phyloP scores from a whole-genome alignment of 106 monocot species.

The Posidonia australis region DNA sequence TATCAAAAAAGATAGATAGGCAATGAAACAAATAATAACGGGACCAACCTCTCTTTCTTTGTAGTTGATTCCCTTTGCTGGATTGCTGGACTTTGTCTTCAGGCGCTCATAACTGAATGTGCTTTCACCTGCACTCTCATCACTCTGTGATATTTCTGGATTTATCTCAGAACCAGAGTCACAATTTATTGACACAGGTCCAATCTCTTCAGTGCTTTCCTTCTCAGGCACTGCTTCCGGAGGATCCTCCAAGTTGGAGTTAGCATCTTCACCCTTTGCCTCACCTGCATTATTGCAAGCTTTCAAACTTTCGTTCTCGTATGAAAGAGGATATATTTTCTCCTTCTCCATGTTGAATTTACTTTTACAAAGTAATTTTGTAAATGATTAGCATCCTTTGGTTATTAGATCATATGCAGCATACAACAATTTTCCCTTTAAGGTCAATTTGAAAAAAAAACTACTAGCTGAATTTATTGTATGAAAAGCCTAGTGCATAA shows the following conservation, averaged over 20 bases:
- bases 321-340: too few species aligned
- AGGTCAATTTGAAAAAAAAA: too few species aligned
- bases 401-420: too few species aligned
- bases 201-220: constrained; percentile 13
- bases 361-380: too few species aligned
- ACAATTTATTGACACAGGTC: constrained; percentile 17
- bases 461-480: too few species aligned
- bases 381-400: too few species aligned
- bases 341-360: too few species aligned
- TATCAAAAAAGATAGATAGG: too few species aligned
- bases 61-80: constrained; percentile 57
- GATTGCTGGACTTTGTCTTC: constrained; percentile 62
- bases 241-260: constrained; percentile 20
- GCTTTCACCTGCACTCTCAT: constrained; percentile 24
- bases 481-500: too few species aligned
- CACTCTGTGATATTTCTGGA: constrained; percentile 11
- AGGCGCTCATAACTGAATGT: constrained; percentile 57
- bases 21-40: not conserved
- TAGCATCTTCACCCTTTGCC: not conserved
- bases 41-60: constrained; percentile 62
- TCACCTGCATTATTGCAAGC: constrained; percentile 2
- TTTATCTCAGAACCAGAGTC: constrained; percentile 20
- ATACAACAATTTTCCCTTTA: too few species aligned
- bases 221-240: constrained; percentile 16
- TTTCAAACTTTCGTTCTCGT: not conserved